Conservation (phyloP, 352 stramenopile species). For the Globisporangium heterothallicum region DNA sequence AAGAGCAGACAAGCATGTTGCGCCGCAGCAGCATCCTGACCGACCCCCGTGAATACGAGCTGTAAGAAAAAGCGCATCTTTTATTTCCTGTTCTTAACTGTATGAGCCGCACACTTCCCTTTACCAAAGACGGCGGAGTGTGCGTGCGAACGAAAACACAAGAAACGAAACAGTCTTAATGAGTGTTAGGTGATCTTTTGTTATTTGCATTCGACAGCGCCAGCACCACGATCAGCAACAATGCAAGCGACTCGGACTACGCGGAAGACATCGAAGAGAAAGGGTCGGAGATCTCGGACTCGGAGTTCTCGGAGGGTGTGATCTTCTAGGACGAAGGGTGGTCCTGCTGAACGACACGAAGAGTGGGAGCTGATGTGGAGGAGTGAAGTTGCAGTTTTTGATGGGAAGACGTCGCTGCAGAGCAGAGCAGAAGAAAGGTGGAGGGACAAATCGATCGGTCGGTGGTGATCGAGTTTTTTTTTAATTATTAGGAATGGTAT, state of each 20-base stretch:
- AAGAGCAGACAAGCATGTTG: slow-evolving; percentile 25
- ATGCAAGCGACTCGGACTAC: neutral
- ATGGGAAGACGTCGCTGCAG: too few relatives aligned
- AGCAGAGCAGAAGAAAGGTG: too few relatives aligned
- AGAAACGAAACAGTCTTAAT: neutral
- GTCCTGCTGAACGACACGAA: neutral
- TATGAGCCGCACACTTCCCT: too few relatives aligned
- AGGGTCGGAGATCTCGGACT: neutral
- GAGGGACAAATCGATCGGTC: neutral
- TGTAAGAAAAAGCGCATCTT: too few relatives aligned
- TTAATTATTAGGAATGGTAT: neutral
- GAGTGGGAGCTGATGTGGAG: neutral
- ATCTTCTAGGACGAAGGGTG: too few relatives aligned
- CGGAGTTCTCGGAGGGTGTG: neutral
- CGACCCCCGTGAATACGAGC: slow-evolving; percentile 54
- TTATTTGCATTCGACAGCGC: neutral
- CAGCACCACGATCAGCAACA: neutral
- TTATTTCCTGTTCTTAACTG: too few relatives aligned
- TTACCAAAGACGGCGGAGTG: too few relatives aligned
- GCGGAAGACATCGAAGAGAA: neutral
- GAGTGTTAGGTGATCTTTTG: neutral
- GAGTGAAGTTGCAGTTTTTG: too few relatives aligned
- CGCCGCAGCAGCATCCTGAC: slow-evolving; percentile 38
- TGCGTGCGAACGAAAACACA: neutral
- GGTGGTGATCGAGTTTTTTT: neutral